These are phyloP conservation scores for Stephania cephalantha DNA, from an alignment of 164 flowering plant genomes.

Conservation along the genomic window DNA sequence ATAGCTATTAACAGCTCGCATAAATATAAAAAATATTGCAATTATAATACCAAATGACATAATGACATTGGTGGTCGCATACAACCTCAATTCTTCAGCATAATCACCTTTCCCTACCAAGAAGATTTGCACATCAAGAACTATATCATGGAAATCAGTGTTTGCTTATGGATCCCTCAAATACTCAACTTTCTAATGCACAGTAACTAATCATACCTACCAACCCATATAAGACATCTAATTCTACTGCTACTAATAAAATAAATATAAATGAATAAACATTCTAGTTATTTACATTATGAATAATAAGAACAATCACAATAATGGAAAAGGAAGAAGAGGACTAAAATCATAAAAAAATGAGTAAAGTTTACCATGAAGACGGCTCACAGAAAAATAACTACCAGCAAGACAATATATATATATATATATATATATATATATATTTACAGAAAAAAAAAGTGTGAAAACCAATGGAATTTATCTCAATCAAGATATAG, in stretches of 20 bases:
- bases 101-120: too few relatives aligned
- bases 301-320: neutral
- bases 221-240: too few relatives aligned
- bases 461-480: too few relatives aligned
- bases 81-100: neutral
- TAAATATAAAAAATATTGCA: neutral
- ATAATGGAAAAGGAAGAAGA: neutral
- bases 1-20: neutral
- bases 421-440: too few relatives aligned
- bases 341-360: neutral
- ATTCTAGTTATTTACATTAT: neutral
- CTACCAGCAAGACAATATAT: constrained; percentile 49
- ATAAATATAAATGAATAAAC: neutral
- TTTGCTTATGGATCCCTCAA: neutral
- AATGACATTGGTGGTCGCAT: neutral
- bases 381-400: constrained; percentile 77
- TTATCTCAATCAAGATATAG: too few relatives aligned
- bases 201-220: too few relatives aligned
- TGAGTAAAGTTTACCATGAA: constrained; percentile 53
- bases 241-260: neutral
- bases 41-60: neutral
- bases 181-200: neutral
- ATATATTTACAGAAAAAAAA: too few relatives aligned
- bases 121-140: too few relatives aligned
- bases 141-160: too few relatives aligned